Conservation (phyloP, 257 asterid genomes). For the Solanum etuberosum region DNA sequence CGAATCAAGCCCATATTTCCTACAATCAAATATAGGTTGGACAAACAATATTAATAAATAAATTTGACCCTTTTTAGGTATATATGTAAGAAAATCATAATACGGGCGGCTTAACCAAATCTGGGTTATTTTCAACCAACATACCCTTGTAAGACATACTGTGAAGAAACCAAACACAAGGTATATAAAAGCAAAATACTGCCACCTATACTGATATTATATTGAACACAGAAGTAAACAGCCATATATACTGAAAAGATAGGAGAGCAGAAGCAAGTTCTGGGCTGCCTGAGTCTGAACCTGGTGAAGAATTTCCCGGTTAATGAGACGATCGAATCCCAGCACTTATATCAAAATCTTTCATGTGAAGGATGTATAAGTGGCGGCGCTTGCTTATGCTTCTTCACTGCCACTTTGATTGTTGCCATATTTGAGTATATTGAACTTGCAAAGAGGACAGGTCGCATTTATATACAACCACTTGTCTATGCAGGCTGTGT, state of each 20-base stretch:
- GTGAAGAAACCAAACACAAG: neutral
- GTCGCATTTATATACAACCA: constrained; percentile 93
- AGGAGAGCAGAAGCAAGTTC: neutral
- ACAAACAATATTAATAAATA: neutral
- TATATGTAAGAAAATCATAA: neutral
- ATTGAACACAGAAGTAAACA: neutral
- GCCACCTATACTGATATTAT: neutral
- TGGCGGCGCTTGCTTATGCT: constrained; percentile 18
- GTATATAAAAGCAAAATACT: neutral
- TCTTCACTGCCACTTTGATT: constrained; percentile 61
- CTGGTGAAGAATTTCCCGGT: neutral
- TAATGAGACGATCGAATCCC: neutral
- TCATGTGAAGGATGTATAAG: neutral
- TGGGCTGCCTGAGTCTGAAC: neutral
- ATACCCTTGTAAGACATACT: neutral
- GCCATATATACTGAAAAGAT: neutral
- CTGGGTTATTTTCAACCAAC: neutral
- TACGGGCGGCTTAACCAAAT: neutral
- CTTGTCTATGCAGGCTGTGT: constrained; percentile 80
- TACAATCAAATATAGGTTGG: neutral
- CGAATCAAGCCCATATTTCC: neutral
- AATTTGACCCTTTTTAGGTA: neutral
- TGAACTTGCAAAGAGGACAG: constrained; percentile 93
- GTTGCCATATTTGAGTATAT: constrained; percentile 62
- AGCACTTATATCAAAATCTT: neutral